Evolutionary conservation across 2,329 filamentous ascomycete species (phyloP), one percentile per base, ranked within the genome.

Genomic region (Calonectria pauciramosa): DNA sequence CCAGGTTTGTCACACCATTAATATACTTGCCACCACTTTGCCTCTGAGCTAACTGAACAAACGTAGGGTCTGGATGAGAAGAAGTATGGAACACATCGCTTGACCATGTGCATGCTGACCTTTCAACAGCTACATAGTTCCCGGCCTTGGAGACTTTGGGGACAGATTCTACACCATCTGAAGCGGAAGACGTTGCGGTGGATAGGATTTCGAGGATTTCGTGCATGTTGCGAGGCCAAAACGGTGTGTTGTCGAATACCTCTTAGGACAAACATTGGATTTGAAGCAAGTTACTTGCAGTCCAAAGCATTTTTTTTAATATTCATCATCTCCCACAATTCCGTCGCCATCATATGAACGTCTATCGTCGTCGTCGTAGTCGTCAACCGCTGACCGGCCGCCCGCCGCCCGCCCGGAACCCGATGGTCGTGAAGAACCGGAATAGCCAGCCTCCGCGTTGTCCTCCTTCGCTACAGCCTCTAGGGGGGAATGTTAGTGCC

Each of bases 141-240:
- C 96, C 34, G 96, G 96, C 34, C 90, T 99, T 23, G 96, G 96
- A 78, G 96, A 99, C 84, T 99, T 99, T 85, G 96, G 96, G 74
- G 96, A 99, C 84, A 91, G 96, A 78, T 99, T 97, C 86, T 99
- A 98, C 86, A 98, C 96, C 71, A 91, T 98, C 85, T 98, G 84
- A 86, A 76, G 63, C 60, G 51, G 49, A 68, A 72, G 56, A 68
- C 63, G 73, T 52, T 56, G 75, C 65, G 41, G 52, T 32, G 68
- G 74, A 73, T 73, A 76, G 64, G 54, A 56, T 64, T 74, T 70
- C 64, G 67, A 77, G 64, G 49, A 56, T 64, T 72, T 70, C 59
- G 67, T 66, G 69, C 64, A 68, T 66, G 47, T 75, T 76, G 75
- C 51, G 52, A 67, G 70, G 67, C 71, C 67, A 73, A 72, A 56